Evolutionary conservation across 2,329 filamentous ascomycete species (phyloP).

Genomic region (Kalmusia sp.): DNA sequence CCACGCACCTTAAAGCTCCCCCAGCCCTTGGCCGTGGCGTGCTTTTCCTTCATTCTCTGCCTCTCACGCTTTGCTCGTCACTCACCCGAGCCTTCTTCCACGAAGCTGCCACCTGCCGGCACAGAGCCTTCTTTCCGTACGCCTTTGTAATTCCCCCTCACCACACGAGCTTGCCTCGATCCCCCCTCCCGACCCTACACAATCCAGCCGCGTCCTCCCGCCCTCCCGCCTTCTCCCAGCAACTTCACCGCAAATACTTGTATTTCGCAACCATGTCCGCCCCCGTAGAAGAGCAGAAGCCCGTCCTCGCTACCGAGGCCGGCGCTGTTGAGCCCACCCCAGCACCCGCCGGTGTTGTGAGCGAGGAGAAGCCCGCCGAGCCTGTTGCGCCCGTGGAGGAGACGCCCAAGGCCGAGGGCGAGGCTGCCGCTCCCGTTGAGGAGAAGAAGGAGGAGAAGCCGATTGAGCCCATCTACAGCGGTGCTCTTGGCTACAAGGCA

Average conservation of each 20-base stretch:
- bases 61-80: conserved; percentile 29
- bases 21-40: conserved; percentile 36
- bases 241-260: conserved; percentile 14
- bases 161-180: conserved; percentile 32
- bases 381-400: conserved; percentile 50
- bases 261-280: conserved; percentile 66
- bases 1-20: conserved; percentile 45
- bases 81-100: conserved; percentile 35
- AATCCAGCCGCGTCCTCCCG: conserved; percentile 16
- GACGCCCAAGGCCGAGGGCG: conserved; percentile 42
- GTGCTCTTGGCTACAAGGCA: conserved; percentile 87
- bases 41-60: conserved; percentile 40
- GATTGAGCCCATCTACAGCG: conserved; percentile 77
- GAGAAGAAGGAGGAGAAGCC: conserved; percentile 57
- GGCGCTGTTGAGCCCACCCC: conserved; percentile 44
- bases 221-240: conserved; percentile 6
- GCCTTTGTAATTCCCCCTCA: conserved; percentile 42
- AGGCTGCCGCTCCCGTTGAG: conserved; percentile 34
- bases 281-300: conserved; percentile 66
- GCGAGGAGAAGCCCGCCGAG: conserved; percentile 50
- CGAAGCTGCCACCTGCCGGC: conserved; percentile 37
- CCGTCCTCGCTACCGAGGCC: conserved; percentile 36
- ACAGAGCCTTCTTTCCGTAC: conserved; percentile 37
- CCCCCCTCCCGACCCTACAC: conserved; percentile 23
- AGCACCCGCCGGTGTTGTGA: conserved; percentile 45